Base-by-base conservation (phyloP, 352 stramenopile genomes). In the Blastocystis sp. region DNA sequence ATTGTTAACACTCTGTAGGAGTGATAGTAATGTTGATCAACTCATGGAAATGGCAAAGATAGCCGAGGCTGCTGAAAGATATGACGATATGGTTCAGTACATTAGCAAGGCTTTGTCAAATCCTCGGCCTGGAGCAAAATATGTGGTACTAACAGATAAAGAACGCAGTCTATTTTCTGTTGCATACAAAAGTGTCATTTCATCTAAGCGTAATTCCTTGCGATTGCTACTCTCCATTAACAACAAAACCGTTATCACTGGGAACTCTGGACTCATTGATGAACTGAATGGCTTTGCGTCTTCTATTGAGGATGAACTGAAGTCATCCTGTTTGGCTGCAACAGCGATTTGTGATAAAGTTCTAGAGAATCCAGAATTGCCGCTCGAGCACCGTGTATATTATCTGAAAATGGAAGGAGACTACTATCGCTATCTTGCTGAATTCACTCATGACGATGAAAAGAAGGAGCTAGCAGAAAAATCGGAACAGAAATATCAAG, bases 361-460 rank as follows among this genome's bases (percentile, higher is more conserved):
- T 39, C n/a, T 68, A 23, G 59, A 68, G 26, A 68, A 68, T 37
- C 59, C 59, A 15, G 59, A 68, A 15, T 37, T 68, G 59, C 20
- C 11, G 11, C n/a, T 29, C 59, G 59, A 68, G 11, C 20, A 68
- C n/a, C 9, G 23, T 37, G 59, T 68, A 29, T 90, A 76, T 39
- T 90, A 90, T 64, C 56, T 76, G 45, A 90, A 90, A 61, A 90
- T 63, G 47, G 62, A 87, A 11, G 70, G 70, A 56, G 84, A 90
- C 63, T 88, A 90, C 63, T 90, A 88, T 54, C 84, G 73, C 13
- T 90, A 88, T 59, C 26, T 87, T 2, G 84, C 84, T 20, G 84
- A 90, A 29, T 77, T 90, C 53, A 13, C 66, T 6, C 53, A 41
- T 26, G 56, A 61, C 0, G 20, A 76, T n/a, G 41, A 68, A 29